Base-by-base conservation (phyloP, 441 rosid species). In the Aquilaria agallochum region DNA sequence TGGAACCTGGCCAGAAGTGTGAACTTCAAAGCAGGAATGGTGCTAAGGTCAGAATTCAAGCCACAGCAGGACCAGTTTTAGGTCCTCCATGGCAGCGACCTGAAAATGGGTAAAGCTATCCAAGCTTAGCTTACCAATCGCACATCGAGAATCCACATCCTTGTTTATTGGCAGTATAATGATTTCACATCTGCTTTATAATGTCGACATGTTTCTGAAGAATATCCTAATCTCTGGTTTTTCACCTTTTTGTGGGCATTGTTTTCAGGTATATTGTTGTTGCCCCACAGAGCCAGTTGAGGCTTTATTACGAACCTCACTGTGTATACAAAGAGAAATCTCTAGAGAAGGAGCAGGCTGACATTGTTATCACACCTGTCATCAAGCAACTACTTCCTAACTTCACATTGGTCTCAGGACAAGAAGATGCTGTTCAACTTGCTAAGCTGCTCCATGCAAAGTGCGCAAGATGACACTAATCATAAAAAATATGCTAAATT, bases 11-110 rank as follows among this genome's bases (percentile, higher is more conserved):
- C 59, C 74, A 88, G 52, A 76, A 78, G 78, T 76, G 66, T 51
- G 84, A 77, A 74, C 59, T 90, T 49, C 83, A 77, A 45, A 74
- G 64, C 54, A 73, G 65, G 72, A 75, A 65, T 49, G 87, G 91
- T 57, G 45, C 78, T 36, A 80, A 83, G 58, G 78, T 87, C 63
- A 76, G 65, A 74, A 75, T 83, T 58, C 68, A 80, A 71, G 96
- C 95, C 15, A 88, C 91, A 27, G 85, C 95, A 46, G 98, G 97
- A 56, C 97, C 98, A 65, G 74, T 93, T 56, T 80, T 90, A 0
- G 98, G 98, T 75, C 98, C 96, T 74, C 98, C 97, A 27, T 93
- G 98, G 98, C 96, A 90, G 78, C 90, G 87, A 30, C 98, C 97
- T 57, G 98, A 90, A 79, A 93, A 88, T 47, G 98, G 97, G 88